phyloP scores from a whole-genome alignment of 108 stramenopile species.

The Chaetoceros tenuissimus region DNA sequence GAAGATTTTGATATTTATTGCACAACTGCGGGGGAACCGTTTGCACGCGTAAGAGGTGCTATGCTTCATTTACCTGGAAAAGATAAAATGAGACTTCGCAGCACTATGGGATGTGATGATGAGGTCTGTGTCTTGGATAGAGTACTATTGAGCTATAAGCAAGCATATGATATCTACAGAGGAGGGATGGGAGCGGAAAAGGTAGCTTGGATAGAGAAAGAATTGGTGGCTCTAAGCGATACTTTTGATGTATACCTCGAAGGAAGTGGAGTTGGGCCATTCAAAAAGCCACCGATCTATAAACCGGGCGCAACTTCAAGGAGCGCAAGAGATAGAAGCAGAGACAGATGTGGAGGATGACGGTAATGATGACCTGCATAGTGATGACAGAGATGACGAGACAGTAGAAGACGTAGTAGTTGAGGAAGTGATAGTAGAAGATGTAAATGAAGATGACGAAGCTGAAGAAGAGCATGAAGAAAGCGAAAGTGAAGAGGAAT shows the following conservation, averaged over 20 bases:
- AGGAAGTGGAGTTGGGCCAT: constrained; percentile 37
- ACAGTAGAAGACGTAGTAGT: neutral
- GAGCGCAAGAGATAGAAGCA: no score
- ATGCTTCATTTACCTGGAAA: constrained; percentile 75
- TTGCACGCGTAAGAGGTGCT: constrained; percentile 52
- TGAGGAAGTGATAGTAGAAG: no score
- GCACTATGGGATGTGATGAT: constrained; percentile 8
- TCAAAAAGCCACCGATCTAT: constrained; percentile 55
- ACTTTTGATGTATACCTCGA: constrained; percentile 71
- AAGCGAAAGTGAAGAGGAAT: no score
- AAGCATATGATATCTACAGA: constrained; percentile 61
- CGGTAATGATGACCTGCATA: no score
- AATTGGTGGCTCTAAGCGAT: constrained; percentile 47
- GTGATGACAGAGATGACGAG: no score
- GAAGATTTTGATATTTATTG: constrained; percentile 67
- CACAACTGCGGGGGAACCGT: constrained; percentile 14
- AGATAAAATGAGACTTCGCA: constrained; percentile 62
- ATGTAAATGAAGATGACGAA: no score
- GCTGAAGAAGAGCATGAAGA: no score
- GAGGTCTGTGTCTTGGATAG: constrained; percentile 42
- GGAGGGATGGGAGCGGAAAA: constrained; percentile 36
- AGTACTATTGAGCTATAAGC: constrained; percentile 46
- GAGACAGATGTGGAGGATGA: no score
- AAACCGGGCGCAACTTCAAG: no score
- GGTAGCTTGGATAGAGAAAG: constrained; percentile 75